Percentiles rank a stretch among this genome's conserved stretches.
Conservation (phyloP, 2,329 filamentous ascomycete species). For the Septoria linicola region DNA sequence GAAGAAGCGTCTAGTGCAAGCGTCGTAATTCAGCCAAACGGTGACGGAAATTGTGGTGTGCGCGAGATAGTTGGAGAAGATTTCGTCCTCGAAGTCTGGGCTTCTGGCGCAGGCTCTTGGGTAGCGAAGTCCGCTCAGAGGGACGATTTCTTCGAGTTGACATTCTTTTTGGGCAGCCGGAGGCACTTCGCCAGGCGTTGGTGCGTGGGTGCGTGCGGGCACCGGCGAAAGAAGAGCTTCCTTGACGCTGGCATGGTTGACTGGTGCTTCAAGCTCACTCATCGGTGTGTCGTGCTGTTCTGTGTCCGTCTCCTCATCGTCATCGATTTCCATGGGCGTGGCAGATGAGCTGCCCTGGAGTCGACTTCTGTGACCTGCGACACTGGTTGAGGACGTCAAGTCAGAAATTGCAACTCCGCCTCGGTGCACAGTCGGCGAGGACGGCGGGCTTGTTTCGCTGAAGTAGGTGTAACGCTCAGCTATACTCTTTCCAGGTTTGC, state of each 20-base stretch:
- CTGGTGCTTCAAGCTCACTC: too few species aligned
- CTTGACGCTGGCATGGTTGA: too few species aligned
- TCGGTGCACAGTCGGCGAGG: neutral
- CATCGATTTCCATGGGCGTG: too few species aligned
- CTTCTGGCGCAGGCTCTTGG: constrained; percentile 2
- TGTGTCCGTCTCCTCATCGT: too few species aligned
- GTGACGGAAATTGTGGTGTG: constrained; percentile 15
- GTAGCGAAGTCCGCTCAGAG: constrained; percentile 6
- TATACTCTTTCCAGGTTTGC: neutral
- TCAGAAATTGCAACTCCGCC: neutral
- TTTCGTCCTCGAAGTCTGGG: constrained; percentile 11
- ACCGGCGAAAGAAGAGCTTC: too few species aligned
- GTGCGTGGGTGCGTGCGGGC: too few species aligned
- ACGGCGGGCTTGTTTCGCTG: neutral
- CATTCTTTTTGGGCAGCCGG: neutral
- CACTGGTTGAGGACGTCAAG: neutral
- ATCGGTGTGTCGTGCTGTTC: too few species aligned
- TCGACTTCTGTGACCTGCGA: neutral
- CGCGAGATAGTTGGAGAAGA: constrained; percentile 14
- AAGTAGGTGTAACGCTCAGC: neutral
- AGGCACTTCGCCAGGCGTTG: too few species aligned
- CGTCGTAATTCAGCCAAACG: constrained; percentile 28
- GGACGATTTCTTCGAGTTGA: neutral
- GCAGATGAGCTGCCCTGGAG: neutral
- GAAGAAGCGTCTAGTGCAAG: constrained; percentile 7